Evolutionary conservation across 163 green algal genomes (phyloP), one percentile per base, ranked within the genome.

Genomic region (Coccomyxa subellipsoidea): DNA sequence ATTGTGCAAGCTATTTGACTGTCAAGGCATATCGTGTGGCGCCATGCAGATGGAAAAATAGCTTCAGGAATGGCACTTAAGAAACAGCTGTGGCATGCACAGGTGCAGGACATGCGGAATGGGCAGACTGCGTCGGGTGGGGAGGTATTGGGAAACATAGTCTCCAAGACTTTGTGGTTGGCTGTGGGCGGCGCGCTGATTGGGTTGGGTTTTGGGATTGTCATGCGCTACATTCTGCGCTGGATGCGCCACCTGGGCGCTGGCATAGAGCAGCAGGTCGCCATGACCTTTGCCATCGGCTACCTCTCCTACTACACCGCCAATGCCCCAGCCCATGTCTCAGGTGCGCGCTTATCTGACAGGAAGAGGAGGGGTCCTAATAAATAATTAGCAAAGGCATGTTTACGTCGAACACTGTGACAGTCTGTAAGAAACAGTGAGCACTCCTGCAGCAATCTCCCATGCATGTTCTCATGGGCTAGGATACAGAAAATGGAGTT

Each of bases 261-360:
- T 0, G 70, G 83, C 9, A 82, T 87, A 18, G 81, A 92, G 9
- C 88, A 91, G 75, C 84, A 88, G 81, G 89, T 94, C 37, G 87
- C 85, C 0, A 85, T 95, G 38, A 90, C 93, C 23, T 82, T 97
- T 29, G 93, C 85, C 0, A 87, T 92, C 10, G 88, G 87, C 35
- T 98, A 98, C 89, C 87, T 96, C 0, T 84, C 86, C 7, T 97
- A 93, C 84, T 97, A 96, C 80, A 82, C 92, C 37, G 91, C 92
- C 38, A 90, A 92, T 77, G 79, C 77, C 25, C 87, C 87, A 15
- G 75, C 88, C 34, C 79, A 92, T 27, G 90, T 94, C n/a, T 96
- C 91, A 32, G 95, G 95, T 80, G 91, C 78, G n/a, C 31, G 38
- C 37, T 69, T 27, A 23, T 69, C 7, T 31, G 27, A 73, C 66